Conservation (phyloP, 192 early-diverging fungal species). For the Anaeromyces robustus region DNA sequence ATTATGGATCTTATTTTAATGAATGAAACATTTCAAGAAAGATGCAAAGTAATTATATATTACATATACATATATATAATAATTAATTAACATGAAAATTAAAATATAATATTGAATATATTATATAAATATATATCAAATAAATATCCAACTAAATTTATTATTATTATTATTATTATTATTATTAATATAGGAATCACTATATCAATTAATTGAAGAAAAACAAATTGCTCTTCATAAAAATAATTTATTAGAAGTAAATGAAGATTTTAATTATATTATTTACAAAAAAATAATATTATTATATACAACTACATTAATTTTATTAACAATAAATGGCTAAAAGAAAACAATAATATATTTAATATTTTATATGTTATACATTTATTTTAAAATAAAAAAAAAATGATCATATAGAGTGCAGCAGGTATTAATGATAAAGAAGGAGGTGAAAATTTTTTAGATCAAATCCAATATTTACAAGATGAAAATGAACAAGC, state of each 20-base stretch:
- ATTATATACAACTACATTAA: too few species aligned
- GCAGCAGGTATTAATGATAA: neutral
- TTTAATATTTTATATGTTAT: neutral
- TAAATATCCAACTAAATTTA: too few species aligned
- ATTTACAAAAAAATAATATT: too few species aligned
- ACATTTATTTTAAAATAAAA: too few species aligned
- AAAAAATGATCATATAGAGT: neutral
- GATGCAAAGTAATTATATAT: neutral
- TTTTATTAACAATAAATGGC: too few species aligned
- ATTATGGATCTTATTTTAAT: neutral
- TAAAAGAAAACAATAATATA: neutral
- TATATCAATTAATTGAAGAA: neutral
- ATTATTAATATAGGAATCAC: neutral
- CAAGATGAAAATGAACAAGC: neutral
- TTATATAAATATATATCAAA: too few species aligned
- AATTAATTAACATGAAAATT: too few species aligned
- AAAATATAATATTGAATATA: too few species aligned
- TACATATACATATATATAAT: too few species aligned
- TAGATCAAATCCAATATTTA: neutral
- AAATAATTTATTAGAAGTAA: neutral
- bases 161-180: too few species aligned
- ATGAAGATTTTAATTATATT: neutral
- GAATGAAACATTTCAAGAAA: neutral
- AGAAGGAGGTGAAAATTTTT: neutral
- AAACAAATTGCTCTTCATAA: neutral